phyloP scores from a whole-genome alignment of 768 basidiomycete genomes.

The Collybiopsis luxurians region DNA sequence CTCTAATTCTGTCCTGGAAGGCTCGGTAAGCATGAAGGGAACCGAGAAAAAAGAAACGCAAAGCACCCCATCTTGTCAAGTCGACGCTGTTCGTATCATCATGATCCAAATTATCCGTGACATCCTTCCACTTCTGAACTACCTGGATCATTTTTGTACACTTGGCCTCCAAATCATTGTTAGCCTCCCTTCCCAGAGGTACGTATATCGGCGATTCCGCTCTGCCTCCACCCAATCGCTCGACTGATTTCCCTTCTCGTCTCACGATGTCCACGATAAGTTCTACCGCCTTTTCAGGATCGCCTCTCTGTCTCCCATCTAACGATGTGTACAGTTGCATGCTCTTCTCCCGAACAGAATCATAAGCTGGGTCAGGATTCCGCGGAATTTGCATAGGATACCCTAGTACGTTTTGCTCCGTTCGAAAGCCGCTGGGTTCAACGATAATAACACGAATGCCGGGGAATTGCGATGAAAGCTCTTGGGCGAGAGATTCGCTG shows the following conservation, averaged over 20 bases:
- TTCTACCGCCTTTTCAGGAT: conserved; percentile 28
- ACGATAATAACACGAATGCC: conserved; percentile 12
- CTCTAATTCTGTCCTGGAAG: no score
- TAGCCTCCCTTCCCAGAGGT: background rate
- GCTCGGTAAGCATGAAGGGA: no score
- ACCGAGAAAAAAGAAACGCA: background rate
- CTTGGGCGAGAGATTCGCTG: conserved; percentile 1
- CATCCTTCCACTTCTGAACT: background rate
- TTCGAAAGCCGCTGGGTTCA: background rate
- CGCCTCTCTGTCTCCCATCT: conserved; percentile 20
- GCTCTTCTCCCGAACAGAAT: conserved; percentile 5
- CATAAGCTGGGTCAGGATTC: background rate
- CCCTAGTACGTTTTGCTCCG: conserved; percentile 11
- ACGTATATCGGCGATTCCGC: background rate
- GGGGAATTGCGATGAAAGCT: background rate
- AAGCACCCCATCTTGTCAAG: background rate
- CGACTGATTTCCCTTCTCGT: conserved; percentile 24
- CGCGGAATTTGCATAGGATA: conserved; percentile 13
- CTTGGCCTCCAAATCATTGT: background rate
- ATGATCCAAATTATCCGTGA: background rate
- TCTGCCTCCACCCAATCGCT: background rate
- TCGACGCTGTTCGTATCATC: background rate
- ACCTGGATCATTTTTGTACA: background rate
- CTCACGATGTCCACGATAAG: conserved; percentile 31
- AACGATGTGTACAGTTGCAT: conserved; percentile 7